Percentiles rank a stretch among this genome's conserved stretches.
Evolutionary conservation across 2,329 filamentous ascomycete genomes (phyloP).

Genomic region (Hirsutella thompsonii): DNA sequence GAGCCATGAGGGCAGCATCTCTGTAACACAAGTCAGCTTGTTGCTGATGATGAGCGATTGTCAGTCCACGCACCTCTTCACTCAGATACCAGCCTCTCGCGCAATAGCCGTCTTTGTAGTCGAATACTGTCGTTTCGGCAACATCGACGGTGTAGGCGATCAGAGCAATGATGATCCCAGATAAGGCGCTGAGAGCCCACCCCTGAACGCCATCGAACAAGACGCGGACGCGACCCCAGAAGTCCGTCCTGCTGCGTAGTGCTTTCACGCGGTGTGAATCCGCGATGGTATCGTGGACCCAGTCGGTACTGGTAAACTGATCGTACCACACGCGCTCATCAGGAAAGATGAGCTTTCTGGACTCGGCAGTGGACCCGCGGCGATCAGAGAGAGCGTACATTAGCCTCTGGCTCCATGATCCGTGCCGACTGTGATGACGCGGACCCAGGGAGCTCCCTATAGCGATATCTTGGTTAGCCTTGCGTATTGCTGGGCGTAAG

Average conservation of each 20-base stretch:
- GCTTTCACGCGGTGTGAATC: conserved; percentile 83
- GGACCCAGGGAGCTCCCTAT: conserved; percentile 24
- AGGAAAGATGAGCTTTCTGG: conserved; percentile 51
- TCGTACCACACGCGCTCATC: conserved; percentile 97
- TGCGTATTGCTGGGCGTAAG: too few species aligned
- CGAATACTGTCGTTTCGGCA: conserved; percentile 73
- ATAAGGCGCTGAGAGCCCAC: conserved; percentile 85
- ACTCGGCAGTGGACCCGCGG: conserved; percentile 46
- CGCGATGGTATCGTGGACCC: conserved; percentile 95
- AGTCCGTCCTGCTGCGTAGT: conserved; percentile 67
- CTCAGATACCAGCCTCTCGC: conserved; percentile 55
- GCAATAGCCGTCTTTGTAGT: conserved; percentile 87
- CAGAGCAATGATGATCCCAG: conserved; percentile 72
- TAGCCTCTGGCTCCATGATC: conserved; percentile 48
- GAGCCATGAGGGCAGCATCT: conserved; percentile 41
- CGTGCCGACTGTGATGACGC: conserved; percentile 42
- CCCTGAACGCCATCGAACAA: conserved; percentile 82
- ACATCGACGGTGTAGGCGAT: conserved; percentile 85
- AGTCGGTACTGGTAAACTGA: conserved; percentile 94
- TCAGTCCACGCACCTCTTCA: conserved; percentile 38
- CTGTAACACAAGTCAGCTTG: conserved; percentile 14
- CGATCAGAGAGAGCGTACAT: conserved; percentile 47
- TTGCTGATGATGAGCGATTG: neutral
- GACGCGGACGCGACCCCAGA: conserved; percentile 65
- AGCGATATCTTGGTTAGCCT: neutral